A percentile compares a stretch with the other conserved stretches of the same genome.
These are phyloP conservation scores for Kodamaea ohmeri DNA, from an alignment of 1,139 yeast genomes.

Conservation along the genomic window DNA sequence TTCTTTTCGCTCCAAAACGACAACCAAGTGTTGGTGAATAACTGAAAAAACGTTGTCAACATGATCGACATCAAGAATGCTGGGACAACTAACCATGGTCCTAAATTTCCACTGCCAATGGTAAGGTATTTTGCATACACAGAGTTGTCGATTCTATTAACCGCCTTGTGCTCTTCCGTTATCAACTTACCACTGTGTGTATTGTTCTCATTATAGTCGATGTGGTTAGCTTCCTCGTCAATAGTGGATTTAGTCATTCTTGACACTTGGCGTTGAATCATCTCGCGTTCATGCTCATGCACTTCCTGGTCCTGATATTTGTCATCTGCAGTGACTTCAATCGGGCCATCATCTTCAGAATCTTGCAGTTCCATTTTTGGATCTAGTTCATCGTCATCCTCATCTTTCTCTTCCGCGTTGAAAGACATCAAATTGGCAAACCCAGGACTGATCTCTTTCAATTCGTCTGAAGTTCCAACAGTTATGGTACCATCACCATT, in stretches of 20 bases:
- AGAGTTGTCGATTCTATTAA: constrained; percentile 15
- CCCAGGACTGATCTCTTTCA: constrained; percentile 41
- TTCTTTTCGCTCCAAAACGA: constrained; percentile 74
- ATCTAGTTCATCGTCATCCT: constrained; percentile 18
- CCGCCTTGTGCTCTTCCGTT: constrained; percentile 23
- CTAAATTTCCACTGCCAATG: constrained; percentile 17
- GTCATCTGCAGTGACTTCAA: constrained; percentile 9
- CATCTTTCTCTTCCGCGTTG: constrained; percentile 29
- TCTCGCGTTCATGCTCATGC: constrained; percentile 16
- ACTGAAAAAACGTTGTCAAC: constrained; percentile 54
- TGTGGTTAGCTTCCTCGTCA: constrained; percentile 24
- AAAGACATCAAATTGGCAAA: constrained; percentile 54
- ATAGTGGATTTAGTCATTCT: constrained; percentile 17
- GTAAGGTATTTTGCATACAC: constrained; percentile 18
- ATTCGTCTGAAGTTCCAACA: constrained; percentile 56
- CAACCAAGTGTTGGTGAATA: constrained; percentile 78
- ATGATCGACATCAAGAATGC: constrained; percentile 20
- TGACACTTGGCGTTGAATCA: constrained; percentile 31
- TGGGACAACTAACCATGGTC: constrained; percentile 21
- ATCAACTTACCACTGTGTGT: constrained; percentile 33
- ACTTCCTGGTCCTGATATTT: constrained; percentile 18
- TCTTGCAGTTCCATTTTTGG: no score
- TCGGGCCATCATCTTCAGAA: constrained; percentile 13
- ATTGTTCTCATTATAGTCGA: constrained; percentile 19
- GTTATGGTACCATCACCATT: constrained; percentile 62